phyloP scores from a whole-genome alignment of 306 rosid genomes.

The Canavalia gladiata region DNA sequence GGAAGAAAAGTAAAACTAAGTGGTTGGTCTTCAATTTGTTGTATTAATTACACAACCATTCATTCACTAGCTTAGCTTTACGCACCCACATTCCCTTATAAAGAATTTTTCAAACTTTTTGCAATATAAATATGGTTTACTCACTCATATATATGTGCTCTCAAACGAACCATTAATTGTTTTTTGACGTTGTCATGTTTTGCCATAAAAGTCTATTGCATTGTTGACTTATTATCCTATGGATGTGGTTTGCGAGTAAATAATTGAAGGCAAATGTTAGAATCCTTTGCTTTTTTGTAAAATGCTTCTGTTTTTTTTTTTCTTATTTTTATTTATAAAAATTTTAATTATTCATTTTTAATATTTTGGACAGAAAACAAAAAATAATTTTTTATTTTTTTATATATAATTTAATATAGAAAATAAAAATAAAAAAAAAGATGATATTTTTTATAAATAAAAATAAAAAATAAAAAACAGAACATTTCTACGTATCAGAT shows the following conservation, averaged over 20 bases:
- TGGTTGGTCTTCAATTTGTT: neutral
- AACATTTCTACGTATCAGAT: no score
- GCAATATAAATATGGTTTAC: neutral
- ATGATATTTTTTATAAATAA: no score
- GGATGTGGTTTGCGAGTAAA: neutral
- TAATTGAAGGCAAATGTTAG: no score
- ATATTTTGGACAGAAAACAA: no score
- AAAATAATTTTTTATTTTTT: no score
- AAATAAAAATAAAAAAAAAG: no score
- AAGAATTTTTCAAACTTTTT: neutral
- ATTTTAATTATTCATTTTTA: no score
- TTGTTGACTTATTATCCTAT: neutral
- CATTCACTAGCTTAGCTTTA: neutral
- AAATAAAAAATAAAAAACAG: no score
- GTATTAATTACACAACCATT: slow-evolving; percentile 8
- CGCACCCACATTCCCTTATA: neutral
- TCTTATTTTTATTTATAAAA: no score
- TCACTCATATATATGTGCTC: neutral
- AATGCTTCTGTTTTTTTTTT: no score
- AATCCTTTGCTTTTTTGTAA: no score
- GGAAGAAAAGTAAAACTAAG: slow-evolving; percentile 27
- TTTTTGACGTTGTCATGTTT: neutral
- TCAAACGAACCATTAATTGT: neutral
- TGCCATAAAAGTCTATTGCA: slow-evolving; percentile 21
- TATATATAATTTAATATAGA: no score